Percentiles rank a stretch among this genome's conserved stretches.
phyloP scores from a whole-genome alignment of 2,329 filamentous ascomycete genomes.

The Cucurbitaria berberidis region DNA sequence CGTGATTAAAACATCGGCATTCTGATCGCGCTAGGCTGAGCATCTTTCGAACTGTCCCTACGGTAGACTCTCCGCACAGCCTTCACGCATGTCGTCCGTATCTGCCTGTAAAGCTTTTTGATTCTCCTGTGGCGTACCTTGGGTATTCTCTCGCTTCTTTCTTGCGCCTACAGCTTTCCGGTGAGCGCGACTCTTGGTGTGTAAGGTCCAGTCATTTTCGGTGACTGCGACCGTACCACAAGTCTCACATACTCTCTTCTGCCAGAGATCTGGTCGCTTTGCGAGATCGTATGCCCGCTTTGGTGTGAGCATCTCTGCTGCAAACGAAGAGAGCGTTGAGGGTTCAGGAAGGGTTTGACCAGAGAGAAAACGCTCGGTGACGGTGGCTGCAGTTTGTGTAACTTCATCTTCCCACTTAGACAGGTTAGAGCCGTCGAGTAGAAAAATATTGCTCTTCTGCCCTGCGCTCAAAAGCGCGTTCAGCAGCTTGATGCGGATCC shows the following conservation, averaged over 20 bases:
- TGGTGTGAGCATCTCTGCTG: slow-evolving; percentile 63
- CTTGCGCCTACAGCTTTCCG: slow-evolving; percentile 41
- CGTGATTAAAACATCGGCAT: background rate
- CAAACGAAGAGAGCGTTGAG: slow-evolving; percentile 60
- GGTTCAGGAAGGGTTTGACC: slow-evolving; percentile 60
- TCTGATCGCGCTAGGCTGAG: too few species aligned
- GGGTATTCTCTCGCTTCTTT: slow-evolving; percentile 34
- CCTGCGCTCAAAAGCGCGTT: slow-evolving; percentile 67
- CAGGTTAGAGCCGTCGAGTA: slow-evolving; percentile 80
- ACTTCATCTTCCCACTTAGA: slow-evolving; percentile 68
- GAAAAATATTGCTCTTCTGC: slow-evolving; percentile 66
- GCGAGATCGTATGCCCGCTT: slow-evolving; percentile 59
- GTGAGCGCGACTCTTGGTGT: slow-evolving; percentile 63
- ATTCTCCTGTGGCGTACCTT: slow-evolving; percentile 1
- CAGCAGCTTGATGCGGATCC: slow-evolving; percentile 85
- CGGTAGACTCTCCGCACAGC: slow-evolving; percentile 21
- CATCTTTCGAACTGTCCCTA: too few species aligned
- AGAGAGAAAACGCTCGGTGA: slow-evolving; percentile 69
- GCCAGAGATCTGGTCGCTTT: slow-evolving; percentile 54
- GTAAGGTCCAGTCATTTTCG: slow-evolving; percentile 63
- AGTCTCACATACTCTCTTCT: slow-evolving; percentile 69
- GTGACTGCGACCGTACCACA: slow-evolving; percentile 67
- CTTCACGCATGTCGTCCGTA: slow-evolving; percentile 30
- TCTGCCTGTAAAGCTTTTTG: slow-evolving; percentile 14
- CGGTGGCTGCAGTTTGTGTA: slow-evolving; percentile 64